Percentiles rank a stretch among this genome's conserved stretches.
Conservation (phyloP, 2,329 filamentous ascomycete genomes). For the Penicillium sp. region DNA sequence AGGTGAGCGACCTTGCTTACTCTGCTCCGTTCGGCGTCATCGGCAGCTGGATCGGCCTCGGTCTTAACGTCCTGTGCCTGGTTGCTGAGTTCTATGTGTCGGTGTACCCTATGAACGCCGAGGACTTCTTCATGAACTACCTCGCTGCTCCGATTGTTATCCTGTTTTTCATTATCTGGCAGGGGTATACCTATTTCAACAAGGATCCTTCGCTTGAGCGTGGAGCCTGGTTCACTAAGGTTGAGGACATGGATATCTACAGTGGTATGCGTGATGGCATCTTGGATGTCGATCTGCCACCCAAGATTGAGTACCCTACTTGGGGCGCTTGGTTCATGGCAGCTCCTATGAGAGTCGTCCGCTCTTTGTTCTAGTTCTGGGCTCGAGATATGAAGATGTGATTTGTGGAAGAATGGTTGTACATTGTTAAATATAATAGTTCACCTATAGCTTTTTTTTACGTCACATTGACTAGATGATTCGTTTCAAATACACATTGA, state of each 20-base stretch:
- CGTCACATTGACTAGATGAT: not conserved
- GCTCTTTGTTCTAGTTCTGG: conserved; percentile 14
- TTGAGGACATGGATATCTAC: conserved; percentile 22
- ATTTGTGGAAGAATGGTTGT: not conserved
- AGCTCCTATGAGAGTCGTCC: conserved; percentile 18
- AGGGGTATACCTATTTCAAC: conserved; percentile 14
- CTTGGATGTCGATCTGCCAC: conserved; percentile 22
- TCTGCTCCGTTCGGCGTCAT: conserved; percentile 58
- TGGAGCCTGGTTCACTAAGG: conserved; percentile 17
- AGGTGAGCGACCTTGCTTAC: conserved; percentile 66
- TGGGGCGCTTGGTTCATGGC: conserved; percentile 24
- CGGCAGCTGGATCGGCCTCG: conserved; percentile 63
- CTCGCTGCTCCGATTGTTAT: conserved; percentile 36
- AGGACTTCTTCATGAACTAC: conserved; percentile 49
- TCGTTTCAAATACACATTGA: not conserved
- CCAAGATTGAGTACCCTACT: conserved; percentile 22
- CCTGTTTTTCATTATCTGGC: conserved; percentile 42
- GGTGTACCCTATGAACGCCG: conserved; percentile 33
- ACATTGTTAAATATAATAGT: not conserved
- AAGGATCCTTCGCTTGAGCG: conserved; percentile 23
- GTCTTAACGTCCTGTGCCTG: conserved; percentile 55
- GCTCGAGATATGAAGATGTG: not conserved
- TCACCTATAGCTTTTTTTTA: not conserved
- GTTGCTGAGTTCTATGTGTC: conserved; percentile 48
- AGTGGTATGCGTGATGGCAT: conserved; percentile 21